These are phyloP conservation scores for Solanum chmielewskii DNA, from an alignment of 257 asterid species.

Conservation along the genomic window DNA sequence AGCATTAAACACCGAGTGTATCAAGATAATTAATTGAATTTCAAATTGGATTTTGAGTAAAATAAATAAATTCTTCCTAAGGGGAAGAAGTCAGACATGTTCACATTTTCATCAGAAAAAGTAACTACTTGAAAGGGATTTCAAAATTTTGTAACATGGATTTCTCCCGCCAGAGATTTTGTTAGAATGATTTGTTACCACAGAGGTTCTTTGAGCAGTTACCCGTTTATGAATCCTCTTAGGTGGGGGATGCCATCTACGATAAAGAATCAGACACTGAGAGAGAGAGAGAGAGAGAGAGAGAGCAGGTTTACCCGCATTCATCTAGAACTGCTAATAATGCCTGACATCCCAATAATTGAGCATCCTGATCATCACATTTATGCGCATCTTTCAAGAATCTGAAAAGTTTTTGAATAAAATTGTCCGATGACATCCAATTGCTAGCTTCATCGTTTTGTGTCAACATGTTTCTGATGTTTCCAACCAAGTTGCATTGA, in stretches of 20 bases:
- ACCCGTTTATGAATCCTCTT: neutral
- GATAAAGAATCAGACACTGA: neutral
- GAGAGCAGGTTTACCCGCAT: conserved; percentile 41
- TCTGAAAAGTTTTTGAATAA: conserved; percentile 22
- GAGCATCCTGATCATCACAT: conserved; percentile 44
- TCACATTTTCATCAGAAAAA: neutral
- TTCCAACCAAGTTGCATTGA: conserved; percentile 39
- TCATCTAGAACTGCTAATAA: conserved; percentile 43
- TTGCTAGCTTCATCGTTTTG: conserved; percentile 19
- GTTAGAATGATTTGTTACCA: neutral
- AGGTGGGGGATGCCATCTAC: neutral
- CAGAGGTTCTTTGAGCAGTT: neutral
- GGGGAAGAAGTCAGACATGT: neutral
- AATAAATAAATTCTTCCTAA: neutral
- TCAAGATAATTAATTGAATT: neutral
- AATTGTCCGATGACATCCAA: conserved; percentile 14
- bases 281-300: neutral
- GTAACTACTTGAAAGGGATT: neutral
- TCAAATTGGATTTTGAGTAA: neutral
- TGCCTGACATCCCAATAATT: conserved; percentile 54
- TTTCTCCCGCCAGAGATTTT: neutral
- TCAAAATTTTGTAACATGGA: neutral
- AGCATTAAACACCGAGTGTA: neutral
- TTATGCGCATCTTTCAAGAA: conserved; percentile 58
- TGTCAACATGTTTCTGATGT: conserved; percentile 24